Conservation (phyloP, 495 filamentous ascomycete genomes). For the Lasiosphaeria miniovina region DNA sequence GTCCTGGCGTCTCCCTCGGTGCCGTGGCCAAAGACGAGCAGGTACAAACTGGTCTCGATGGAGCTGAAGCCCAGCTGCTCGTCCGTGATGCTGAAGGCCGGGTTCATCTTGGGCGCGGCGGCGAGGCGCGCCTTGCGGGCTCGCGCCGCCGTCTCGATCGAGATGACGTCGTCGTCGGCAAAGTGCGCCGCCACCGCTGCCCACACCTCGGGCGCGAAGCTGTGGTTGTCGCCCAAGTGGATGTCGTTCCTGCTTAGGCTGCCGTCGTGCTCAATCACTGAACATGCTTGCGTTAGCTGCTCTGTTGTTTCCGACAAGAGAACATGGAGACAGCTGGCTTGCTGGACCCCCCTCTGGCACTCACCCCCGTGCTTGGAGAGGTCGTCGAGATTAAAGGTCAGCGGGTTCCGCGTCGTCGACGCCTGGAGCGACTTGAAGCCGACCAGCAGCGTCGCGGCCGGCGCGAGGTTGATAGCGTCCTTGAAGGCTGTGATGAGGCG, state of each 20-base stretch:
- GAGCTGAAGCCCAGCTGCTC: conserved; percentile 17
- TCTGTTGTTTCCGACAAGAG: not conserved
- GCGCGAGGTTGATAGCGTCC: conserved; percentile 28
- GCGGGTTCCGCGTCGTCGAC: conserved; percentile 24
- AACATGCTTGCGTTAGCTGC: no score
- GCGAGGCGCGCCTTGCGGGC: conserved; percentile 24
- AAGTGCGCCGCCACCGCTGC: conserved; percentile 14
- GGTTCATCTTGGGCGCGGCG: conserved; percentile 18
- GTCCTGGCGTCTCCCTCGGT: conserved; percentile 21
- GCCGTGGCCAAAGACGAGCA: conserved; percentile 27
- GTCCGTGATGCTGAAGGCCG: conserved; percentile 24
- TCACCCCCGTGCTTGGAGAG: conserved; percentile 26
- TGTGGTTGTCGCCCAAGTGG: conserved; percentile 28
- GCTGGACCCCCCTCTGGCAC: not conserved
- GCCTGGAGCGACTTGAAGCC: conserved; percentile 24
- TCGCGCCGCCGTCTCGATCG: conserved; percentile 23
- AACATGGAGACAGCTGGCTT: not conserved
- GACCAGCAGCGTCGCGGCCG: conserved; percentile 19
- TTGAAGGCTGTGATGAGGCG: conserved; percentile 22
- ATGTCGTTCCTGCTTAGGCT: conserved; percentile 25
- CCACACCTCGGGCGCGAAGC: conserved; percentile 29
- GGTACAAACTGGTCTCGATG: conserved; percentile 31
- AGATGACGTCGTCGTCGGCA: conserved; percentile 17
- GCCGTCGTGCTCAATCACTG: conserved; percentile 36
- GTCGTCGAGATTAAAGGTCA: conserved; percentile 32